phyloP scores from a whole-genome alignment of 2,329 filamentous ascomycete species.

The Lasiodiplodia gonubiensis region DNA sequence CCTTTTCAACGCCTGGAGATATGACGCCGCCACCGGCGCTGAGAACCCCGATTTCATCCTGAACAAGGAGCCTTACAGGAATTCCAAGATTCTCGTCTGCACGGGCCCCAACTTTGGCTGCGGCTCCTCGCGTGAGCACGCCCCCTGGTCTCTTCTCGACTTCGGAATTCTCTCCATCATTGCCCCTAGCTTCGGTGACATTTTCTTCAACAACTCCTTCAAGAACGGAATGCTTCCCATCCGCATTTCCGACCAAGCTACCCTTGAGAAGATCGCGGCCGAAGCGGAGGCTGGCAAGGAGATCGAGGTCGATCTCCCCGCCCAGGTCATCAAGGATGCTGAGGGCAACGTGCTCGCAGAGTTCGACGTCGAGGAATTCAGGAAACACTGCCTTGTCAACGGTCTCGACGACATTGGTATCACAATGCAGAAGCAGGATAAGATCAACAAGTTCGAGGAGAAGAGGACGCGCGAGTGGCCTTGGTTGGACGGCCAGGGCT shows the following conservation, averaged over 20 bases:
- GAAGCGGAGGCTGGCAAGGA: slow-evolving; percentile 82
- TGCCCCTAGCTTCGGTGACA: slow-evolving; percentile 85
- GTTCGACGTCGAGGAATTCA: slow-evolving; percentile 91
- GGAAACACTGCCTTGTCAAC: slow-evolving; percentile 92
- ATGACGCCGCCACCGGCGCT: slow-evolving; percentile 68
- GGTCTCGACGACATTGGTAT: slow-evolving; percentile 95
- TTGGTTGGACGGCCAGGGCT: slow-evolving; percentile 88
- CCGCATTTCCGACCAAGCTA: slow-evolving; percentile 68
- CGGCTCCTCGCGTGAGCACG: slow-evolving; percentile 90
- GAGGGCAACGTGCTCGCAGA: slow-evolving; percentile 73
- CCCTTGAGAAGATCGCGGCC: slow-evolving; percentile 72
- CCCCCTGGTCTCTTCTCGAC: slow-evolving; percentile 94
- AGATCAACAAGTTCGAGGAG: slow-evolving; percentile 83
- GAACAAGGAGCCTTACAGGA: slow-evolving; percentile 85
- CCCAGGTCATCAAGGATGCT: slow-evolving; percentile 80
- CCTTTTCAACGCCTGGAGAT: slow-evolving; percentile 85
- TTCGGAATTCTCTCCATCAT: slow-evolving; percentile 96
- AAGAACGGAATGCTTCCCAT: slow-evolving; percentile 99
- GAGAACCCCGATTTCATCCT: slow-evolving; percentile 85
- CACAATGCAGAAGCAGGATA: slow-evolving; percentile 89
- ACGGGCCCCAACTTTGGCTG: slow-evolving; percentile 96
- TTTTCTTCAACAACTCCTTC: slow-evolving; percentile 99
- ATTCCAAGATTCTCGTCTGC: slow-evolving; percentile 86
- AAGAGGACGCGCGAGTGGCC: slow-evolving; percentile 79
- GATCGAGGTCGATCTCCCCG: slow-evolving; percentile 86